Conservation (phyloP, 2,329 filamentous ascomycete genomes). For the Teratosphaeria viscida region DNA sequence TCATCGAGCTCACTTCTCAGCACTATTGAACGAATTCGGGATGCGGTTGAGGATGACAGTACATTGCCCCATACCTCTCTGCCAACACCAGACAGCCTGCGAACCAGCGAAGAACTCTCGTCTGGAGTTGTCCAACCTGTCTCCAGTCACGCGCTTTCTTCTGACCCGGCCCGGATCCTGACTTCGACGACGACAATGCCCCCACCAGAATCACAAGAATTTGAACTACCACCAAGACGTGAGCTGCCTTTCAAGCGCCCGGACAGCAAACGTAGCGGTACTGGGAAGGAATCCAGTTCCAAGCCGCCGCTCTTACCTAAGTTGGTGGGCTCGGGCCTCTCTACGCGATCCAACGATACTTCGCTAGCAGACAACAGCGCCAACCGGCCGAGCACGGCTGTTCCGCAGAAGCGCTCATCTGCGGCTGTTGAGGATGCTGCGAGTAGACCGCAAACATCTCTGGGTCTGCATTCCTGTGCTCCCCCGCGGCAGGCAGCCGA, state of each 20-base stretch:
- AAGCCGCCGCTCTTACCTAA: conserved; percentile 26
- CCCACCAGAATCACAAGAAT: conserved; percentile 7
- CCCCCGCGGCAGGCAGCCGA: background rate
- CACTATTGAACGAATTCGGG: conserved; percentile 5
- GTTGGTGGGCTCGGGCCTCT: conserved; percentile 8
- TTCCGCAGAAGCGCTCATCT: conserved; percentile 8
- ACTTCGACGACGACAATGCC: conserved; percentile 5
- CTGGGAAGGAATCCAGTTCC: conserved; percentile 7
- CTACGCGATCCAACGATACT: background rate
- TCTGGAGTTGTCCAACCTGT: background rate
- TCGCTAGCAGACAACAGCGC: background rate
- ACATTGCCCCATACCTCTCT: background rate
- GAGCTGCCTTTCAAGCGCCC: conserved; percentile 31
- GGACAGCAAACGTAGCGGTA: conserved; percentile 17
- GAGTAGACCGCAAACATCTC: background rate
- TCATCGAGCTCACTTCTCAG: conserved; percentile 5
- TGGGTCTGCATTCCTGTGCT: background rate
- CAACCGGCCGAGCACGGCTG: conserved; percentile 6
- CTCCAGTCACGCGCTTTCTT: background rate
- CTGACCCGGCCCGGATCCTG: conserved; percentile 1
- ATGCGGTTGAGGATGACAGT: conserved; percentile 4
- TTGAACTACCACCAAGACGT: conserved; percentile 15
- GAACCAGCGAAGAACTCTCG: background rate
- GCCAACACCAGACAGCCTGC: background rate
- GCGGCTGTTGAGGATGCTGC: background rate